Base-by-base conservation (phyloP, 306 rosid species). In the Gillenia trifoliata region DNA sequence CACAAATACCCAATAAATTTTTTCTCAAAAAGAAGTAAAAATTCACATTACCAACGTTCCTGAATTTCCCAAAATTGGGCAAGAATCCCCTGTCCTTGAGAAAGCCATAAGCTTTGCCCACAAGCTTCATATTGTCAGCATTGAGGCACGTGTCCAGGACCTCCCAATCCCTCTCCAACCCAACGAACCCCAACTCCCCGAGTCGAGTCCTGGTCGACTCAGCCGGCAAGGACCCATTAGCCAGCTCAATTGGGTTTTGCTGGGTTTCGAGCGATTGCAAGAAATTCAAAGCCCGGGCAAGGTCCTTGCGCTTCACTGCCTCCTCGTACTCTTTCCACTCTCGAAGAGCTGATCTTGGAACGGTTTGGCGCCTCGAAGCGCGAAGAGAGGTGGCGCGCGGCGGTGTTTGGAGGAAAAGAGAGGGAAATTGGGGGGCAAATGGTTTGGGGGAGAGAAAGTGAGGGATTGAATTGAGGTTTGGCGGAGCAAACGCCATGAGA, bases 51-150 rank as follows among this genome's bases (percentile, higher is more conserved):
- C 98, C 96, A 70, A 94, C 87, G 66, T 86, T 91, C 81, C 97
- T 87, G 90, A 91, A 94, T 80, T 87, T 94, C 13, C 96, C 97
- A 45, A 94, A 94, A 80, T 71, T 89, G 75, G 96, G 92, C 80
- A 94, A 78, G 83, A 94, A 91, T 8, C 97, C 97, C 79, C 87
- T 82, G 45, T 86, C 92, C 79, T 77, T 77, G 63, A 94, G 92
- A 75, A 91, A 88, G 70, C 75, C 86, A 68, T 91, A 94, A 68
- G 97, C 96, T 63, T 89, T 88, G 17, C 73, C 91, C 49, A 94
- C 98, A 20, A 91, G 98, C 85, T 86, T 91, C 96, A 94, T 88
- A 65, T 94, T 90, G 69, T 94, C 96, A n/a, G 98, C 97, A 85
- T 91, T 91, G 81, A 94, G 81, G 63, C 98, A 94, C 63, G 98